phyloP scores from a whole-genome alignment of 164 flowering plant genomes.

The Euptelea pleiosperma region DNA sequence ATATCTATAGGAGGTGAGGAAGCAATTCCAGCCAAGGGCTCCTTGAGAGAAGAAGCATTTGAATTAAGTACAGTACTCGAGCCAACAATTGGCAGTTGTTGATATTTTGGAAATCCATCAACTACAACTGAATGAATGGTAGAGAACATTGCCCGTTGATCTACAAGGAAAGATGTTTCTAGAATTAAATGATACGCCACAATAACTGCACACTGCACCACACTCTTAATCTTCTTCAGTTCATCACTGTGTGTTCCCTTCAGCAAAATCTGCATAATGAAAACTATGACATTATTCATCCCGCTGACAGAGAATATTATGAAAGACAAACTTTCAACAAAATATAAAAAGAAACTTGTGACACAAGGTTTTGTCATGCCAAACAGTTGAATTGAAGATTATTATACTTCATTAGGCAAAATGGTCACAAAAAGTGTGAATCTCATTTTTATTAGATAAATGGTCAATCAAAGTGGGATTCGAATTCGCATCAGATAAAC shows the following conservation, averaged over 20 bases:
- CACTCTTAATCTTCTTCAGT: conserved; percentile 73
- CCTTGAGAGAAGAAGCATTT: conserved; percentile 17
- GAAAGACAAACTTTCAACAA: no score
- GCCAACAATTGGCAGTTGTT: conserved; percentile 17
- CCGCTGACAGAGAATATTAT: no score
- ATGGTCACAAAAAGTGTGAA: no score
- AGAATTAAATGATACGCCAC: conserved; percentile 80
- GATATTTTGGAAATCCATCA: conserved; percentile 17
- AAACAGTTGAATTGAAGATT: no score
- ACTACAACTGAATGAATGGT: conserved; percentile 33
- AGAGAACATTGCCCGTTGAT: conserved; percentile 72
- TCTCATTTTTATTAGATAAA: no score
- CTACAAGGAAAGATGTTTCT: conserved; percentile 79
- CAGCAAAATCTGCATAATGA: conserved; percentile 69
- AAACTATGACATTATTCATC: no score
- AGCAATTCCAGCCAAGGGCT: conserved; percentile 15
- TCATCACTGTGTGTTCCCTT: conserved; percentile 83
- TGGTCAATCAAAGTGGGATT: no score
- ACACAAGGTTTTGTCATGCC: no score
- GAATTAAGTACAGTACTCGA: conserved; percentile 11
- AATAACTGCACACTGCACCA: conserved; percentile 65
- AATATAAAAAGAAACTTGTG: no score
- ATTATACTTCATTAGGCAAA: no score
- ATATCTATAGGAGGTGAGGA: conserved; percentile 25
- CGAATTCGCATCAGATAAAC: no score